These are phyloP conservation scores for Brassica juncea DNA, from an alignment of 345 rosid species.

Conservation along the genomic window DNA sequence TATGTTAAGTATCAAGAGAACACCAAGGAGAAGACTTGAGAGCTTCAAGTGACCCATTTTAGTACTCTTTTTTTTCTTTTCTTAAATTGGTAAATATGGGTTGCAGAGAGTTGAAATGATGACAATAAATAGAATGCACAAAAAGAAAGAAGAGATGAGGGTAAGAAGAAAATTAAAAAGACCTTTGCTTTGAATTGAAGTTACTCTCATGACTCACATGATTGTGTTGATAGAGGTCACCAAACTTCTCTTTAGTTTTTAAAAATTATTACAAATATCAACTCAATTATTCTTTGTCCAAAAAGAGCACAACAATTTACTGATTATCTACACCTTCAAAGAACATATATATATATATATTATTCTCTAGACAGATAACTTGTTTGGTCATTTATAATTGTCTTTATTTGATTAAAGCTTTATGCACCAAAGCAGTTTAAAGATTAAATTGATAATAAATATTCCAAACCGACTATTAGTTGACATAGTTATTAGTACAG, in stretches of 20 bases:
- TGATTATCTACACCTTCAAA: constrained; percentile 12
- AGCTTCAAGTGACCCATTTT: constrained; percentile 34
- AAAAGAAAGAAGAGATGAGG: not conserved
- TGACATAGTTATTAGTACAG: not conserved
- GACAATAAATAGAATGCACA: constrained; percentile 32
- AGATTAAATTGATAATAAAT: not conserved
- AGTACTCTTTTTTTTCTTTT: not conserved
- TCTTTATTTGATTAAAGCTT: not conserved
- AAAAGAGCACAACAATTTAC: constrained; percentile 33
- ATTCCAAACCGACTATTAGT: not conserved
- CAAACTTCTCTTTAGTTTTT: constrained; percentile 16
- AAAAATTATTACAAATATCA: constrained; percentile 10
- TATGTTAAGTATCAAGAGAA: constrained; percentile 16
- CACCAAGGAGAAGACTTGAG: constrained; percentile 20
- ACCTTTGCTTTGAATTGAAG: constrained; percentile 41
- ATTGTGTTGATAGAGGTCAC: constrained; percentile 31
- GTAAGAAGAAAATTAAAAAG: constrained; percentile 21
- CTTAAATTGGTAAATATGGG: constrained; percentile 3
- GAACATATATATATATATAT: not conserved
- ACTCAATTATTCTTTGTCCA: constrained; percentile 31
- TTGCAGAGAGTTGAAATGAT: constrained; percentile 31
- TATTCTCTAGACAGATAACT: constrained; percentile 23
- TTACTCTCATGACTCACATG: constrained; percentile 41
- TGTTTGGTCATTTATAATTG: not conserved
- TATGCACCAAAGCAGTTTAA: not conserved